Evolutionary conservation across 31 red algal species (phyloP).

Genomic region (Bonnemaisonia californica): DNA sequence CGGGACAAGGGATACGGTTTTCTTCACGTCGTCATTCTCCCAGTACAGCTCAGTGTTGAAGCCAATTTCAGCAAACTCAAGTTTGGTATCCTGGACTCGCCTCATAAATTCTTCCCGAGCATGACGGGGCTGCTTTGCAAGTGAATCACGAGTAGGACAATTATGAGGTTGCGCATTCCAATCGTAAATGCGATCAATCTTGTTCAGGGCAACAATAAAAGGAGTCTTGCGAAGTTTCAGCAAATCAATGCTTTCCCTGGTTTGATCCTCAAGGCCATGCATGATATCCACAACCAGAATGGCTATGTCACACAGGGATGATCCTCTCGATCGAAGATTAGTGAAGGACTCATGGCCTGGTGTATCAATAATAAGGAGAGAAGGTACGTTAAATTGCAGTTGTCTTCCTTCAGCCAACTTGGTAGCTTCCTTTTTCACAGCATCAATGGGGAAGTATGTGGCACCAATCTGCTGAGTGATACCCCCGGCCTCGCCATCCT

Average conservation of each 20-base stretch:
- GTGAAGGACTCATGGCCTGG: conserved; percentile 99
- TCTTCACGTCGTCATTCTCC: conserved; percentile 87
- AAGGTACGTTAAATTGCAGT: conserved; percentile 86
- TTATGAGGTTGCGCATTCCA: conserved; percentile 81
- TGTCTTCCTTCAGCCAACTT: conserved; percentile 74
- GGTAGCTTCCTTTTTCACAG: conserved; percentile 84
- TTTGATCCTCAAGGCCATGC: conserved; percentile 98
- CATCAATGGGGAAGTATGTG: conserved; percentile 95
- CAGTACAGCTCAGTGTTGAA: conserved; percentile 99
- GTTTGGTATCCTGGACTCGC: conserved; percentile 80
- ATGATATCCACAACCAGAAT: conserved; percentile 99
- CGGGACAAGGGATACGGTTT: conserved; percentile 91
- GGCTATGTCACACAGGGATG: conserved; percentile 99
- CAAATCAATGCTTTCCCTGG: conserved; percentile 94
- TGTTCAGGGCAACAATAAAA: conserved; percentile 99
- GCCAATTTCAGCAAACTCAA: conserved; percentile 90
- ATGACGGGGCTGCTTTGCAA: conserved; percentile 67
- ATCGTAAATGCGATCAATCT: conserved; percentile 97
- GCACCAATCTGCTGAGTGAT: conserved; percentile 99
- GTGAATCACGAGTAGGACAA: conserved; percentile 61
- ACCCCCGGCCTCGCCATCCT: conserved; percentile 98
- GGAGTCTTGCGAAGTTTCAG: conserved; percentile 94
- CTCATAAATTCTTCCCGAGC: conserved; percentile 88
- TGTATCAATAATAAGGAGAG: conserved; percentile 98
- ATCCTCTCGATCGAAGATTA: conserved; percentile 96